Conservation (phyloP, 192 early-diverging fungal species). For the Funneliformis geosporum region DNA sequence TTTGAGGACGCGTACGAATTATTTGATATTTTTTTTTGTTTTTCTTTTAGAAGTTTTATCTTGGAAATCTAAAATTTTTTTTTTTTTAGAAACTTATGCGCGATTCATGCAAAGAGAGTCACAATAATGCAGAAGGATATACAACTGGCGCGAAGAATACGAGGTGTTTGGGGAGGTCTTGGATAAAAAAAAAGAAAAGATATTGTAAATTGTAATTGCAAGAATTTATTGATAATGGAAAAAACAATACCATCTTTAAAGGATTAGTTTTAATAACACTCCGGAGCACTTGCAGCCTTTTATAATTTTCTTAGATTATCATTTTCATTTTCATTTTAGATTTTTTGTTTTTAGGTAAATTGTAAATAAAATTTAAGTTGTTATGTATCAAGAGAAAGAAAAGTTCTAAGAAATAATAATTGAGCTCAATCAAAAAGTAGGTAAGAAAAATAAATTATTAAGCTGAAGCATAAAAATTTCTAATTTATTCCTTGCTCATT, state of each 20-base stretch:
- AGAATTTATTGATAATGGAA: no score
- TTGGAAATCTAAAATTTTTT: background rate
- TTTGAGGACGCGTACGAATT: conserved; percentile 82
- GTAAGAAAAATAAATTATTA: no score
- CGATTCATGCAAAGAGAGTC: conserved; percentile 92
- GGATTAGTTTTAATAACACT: no score
- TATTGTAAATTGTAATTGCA: no score
- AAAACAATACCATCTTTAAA: no score
- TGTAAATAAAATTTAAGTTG: background rate
- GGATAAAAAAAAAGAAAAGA: conserved; percentile 33
- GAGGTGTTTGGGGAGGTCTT: conserved; percentile 81
- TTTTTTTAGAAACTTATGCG: conserved; percentile 74
- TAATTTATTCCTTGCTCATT: no score
- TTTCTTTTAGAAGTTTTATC: background rate
- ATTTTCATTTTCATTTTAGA: background rate
- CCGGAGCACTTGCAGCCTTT: no score
- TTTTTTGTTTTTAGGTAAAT: background rate
- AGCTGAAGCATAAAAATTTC: no score
- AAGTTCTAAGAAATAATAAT: background rate
- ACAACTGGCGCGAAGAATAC: conserved; percentile 84
- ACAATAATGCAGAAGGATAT: conserved; percentile 93
- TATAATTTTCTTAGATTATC: no score
- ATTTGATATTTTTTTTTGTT: background rate
- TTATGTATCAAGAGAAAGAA: no score
- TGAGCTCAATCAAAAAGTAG: background rate